Evolutionary conservation across 2,329 filamentous ascomycete species (phyloP).

Genomic region (Paracamarosporium sp.): DNA sequence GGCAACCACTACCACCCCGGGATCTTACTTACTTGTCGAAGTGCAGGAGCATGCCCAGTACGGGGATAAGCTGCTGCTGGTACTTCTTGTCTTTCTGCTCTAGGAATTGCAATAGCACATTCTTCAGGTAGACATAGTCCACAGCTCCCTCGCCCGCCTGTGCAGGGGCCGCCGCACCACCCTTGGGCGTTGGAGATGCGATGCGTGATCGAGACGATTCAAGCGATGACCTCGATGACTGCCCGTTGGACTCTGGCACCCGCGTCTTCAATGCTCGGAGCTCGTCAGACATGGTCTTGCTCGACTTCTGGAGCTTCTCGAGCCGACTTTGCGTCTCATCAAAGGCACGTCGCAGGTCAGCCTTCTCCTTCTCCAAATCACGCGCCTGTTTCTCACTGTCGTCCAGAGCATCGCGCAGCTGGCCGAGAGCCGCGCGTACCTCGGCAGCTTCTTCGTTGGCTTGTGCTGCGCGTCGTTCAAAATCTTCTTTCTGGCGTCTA

Average conservation of each 20-base stretch:
- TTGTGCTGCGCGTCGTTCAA: constrained; percentile 73
- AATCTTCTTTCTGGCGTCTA: constrained; percentile 74
- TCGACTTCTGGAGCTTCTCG: constrained; percentile 78
- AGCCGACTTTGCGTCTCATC: constrained; percentile 80
- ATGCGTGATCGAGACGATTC: constrained; percentile 59
- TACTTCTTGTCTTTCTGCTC: constrained; percentile 81
- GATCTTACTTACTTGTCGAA: constrained; percentile 72
- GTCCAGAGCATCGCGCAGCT: constrained; percentile 81
- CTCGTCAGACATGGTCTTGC: constrained; percentile 67
- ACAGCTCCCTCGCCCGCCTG: constrained; percentile 41
- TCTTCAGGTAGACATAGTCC: constrained; percentile 77
- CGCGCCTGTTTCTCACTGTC: constrained; percentile 84
- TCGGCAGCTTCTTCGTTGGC: constrained; percentile 77
- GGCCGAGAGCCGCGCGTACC: constrained; percentile 76
- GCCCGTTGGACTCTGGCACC: constrained; percentile 52
- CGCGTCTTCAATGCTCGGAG: constrained; percentile 56
- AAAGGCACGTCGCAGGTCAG: constrained; percentile 74
- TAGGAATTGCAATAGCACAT: constrained; percentile 80
- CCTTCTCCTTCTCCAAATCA: constrained; percentile 82
- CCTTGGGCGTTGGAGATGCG: constrained; percentile 55
- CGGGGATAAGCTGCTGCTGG: constrained; percentile 77
- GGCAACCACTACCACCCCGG: too few species aligned
- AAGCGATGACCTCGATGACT: constrained; percentile 65
- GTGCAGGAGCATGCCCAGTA: constrained; percentile 76
- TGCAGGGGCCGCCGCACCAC: constrained; percentile 34